These are phyloP conservation scores for Botrytis aclada DNA, from an alignment of 2,329 filamentous ascomycete genomes.

Conservation along the genomic window DNA sequence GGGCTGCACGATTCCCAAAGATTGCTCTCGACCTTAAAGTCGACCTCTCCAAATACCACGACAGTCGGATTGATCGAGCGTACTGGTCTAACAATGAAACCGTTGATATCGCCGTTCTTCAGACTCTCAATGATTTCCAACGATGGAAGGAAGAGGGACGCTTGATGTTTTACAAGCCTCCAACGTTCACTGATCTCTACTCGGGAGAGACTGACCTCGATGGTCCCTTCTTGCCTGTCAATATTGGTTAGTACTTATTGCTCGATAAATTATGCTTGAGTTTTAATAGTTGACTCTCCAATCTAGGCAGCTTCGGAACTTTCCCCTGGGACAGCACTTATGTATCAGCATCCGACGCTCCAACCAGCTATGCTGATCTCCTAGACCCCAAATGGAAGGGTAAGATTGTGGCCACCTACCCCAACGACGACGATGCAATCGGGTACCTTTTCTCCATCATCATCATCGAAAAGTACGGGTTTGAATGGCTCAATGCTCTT, in stretches of 20 bases:
- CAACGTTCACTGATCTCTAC: neutral
- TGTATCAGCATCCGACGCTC: slow-evolving; percentile 17
- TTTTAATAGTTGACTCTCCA: too few relatives aligned
- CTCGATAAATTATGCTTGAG: neutral
- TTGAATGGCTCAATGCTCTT: neutral
- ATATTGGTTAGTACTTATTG: neutral
- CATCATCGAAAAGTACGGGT: neutral
- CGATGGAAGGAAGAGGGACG: slow-evolving; percentile 44
- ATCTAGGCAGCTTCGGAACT: neutral
- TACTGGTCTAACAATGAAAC: slow-evolving; percentile 41
- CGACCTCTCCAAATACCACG: slow-evolving; percentile 54
- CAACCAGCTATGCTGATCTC: slow-evolving; percentile 1
- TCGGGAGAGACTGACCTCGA: neutral
- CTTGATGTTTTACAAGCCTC: slow-evolving; percentile 3
- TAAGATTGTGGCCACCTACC: slow-evolving; percentile 9
- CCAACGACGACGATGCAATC: neutral
- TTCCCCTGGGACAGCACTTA: neutral
- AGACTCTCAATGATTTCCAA: slow-evolving; percentile 51
- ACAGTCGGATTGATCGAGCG: slow-evolving; percentile 47
- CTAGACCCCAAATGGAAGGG: slow-evolving; percentile 4
- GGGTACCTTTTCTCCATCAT: neutral
- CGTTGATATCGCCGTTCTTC: slow-evolving; percentile 48
- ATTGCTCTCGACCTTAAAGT: slow-evolving; percentile 40
- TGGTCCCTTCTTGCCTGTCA: neutral
- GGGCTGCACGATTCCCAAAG: slow-evolving; percentile 1